Base-by-base conservation (phyloP, 371 early-diverging fungal genomes). In the Homolaphlyctis polyrhiza region DNA sequence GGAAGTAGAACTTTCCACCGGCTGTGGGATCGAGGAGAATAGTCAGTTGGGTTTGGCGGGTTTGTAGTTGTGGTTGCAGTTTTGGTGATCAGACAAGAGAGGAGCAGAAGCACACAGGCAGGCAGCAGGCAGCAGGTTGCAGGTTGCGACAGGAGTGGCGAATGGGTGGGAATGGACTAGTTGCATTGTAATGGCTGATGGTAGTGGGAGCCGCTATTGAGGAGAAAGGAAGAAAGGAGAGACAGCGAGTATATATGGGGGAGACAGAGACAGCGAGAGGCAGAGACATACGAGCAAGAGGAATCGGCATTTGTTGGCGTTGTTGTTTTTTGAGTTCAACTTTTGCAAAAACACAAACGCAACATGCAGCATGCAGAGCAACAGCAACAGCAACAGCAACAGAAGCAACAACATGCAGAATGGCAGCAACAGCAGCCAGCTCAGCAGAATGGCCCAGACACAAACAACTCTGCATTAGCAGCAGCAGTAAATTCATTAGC, bases 1-100 rank as follows among this genome's bases (percentile, higher is more conserved):
- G 97, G 64, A 97, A 88, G 81, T 88, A 94, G 51, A 95, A 78
- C 79, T 90, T 89, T 55, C 81, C 27, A 32, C 63, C 66, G 52
- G 67, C 75, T 70, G 39, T 39, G 8, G 39, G 8, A 8, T 8
- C 18, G 39, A 39, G 11, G 39, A 18, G 39, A 39, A 18, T 39
- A 18, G 39, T 39, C 39, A 39, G 39, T 39, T 11, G 8, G 4
- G 47, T 3, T 18, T 8, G 18, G 47, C 3, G 47, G 3, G 18
- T 3, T 47, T 3, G 47, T 25, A 18, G 18, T 3, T 47, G 47
- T 18, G 18, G n/a, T 2, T 47, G 47, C 47, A 47, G 8, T 18
- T 39, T 8, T 18, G 18, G 18, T 18, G 39, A 11, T 39, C n/a
- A n/a, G n/a, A n/a, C n/a, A n/a, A n/a, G n/a, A n/a, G n/a, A n/a